Conservation (phyloP, 2,329 filamentous ascomycete genomes). For the Phialophora chinensis region DNA sequence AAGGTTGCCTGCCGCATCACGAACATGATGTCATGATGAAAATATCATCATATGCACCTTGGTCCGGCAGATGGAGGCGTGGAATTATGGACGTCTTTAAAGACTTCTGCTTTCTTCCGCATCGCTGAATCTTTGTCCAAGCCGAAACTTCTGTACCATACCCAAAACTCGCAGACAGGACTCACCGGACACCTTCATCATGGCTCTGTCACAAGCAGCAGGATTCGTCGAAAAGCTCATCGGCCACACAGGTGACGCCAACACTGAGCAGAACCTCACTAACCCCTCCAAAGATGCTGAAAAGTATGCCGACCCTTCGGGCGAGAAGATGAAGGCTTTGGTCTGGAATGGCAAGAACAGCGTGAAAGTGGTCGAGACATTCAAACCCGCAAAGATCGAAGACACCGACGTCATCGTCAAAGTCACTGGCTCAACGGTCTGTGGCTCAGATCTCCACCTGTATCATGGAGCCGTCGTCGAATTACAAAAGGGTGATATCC, state of each 20-base stretch:
- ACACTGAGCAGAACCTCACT: slow-evolving; percentile 71
- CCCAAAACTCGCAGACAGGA: not conserved
- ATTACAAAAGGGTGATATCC: slow-evolving; percentile 68
- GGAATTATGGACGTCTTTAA: slow-evolving; percentile 1
- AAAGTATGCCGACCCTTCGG: slow-evolving; percentile 57
- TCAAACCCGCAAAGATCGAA: slow-evolving; percentile 75
- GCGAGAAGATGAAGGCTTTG: slow-evolving; percentile 77
- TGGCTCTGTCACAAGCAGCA: slow-evolving; percentile 71
- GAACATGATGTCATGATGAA: slow-evolving; percentile 37
- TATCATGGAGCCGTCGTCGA: slow-evolving; percentile 61
- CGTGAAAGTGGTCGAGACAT: slow-evolving; percentile 73
- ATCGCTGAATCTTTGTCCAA: not conserved
- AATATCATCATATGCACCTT: slow-evolving; percentile 10
- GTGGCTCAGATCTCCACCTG: slow-evolving; percentile 65
- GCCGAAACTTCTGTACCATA: not conserved
- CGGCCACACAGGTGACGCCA: slow-evolving; percentile 70
- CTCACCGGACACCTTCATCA: slow-evolving; percentile 43
- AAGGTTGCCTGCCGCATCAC: not conserved
- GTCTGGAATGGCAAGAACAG: slow-evolving; percentile 82
- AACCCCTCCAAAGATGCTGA: slow-evolving; percentile 64
- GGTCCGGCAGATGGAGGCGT: slow-evolving; percentile 9
- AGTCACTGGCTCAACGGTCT: slow-evolving; percentile 70
- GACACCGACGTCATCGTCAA: slow-evolving; percentile 78
- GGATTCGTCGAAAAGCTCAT: slow-evolving; percentile 69
- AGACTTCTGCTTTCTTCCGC: not conserved